Evolutionary conservation across 805 yeast genomes (phyloP), one percentile per base, ranked within the genome.

Genomic region (Ogataea ganodermae): DNA sequence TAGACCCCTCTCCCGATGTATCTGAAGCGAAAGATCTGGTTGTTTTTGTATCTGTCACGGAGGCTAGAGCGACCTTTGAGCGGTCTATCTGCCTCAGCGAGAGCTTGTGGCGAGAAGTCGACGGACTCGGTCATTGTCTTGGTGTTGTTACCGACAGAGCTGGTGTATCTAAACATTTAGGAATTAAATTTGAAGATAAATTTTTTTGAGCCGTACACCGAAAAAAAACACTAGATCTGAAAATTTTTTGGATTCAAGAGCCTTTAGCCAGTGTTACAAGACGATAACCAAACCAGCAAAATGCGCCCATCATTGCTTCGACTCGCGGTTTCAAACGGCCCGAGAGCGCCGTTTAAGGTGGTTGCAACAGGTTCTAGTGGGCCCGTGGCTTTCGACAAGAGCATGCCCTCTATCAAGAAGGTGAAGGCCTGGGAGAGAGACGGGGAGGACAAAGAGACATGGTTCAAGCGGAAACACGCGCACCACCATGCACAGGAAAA

Each of bases 381-480:
- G 3, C 32, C 58, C 2, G 56, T 56, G 3, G 33, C 58, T 14
- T 67, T 80, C 45, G 79, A 77, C 14, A 73, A 60, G 50, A 75
- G 72, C 52, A 67, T 80, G 58, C 79, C 80, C 6, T 35, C 47
- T 1, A 51, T 67, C 16, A 60, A 59, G 12, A 58, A 64, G 35
- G 51, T 55, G 27, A 86, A 85, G 57, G 86, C 89, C 0, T 86
- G 92, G 92, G 85, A 81, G 57, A 63, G 64, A 49, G 79, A 70
- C 44, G 83, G 83, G 16, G 77, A 77, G 65, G 75, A 75, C 48
- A 85, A 84, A 58, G 89, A 81, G 26, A 65, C 73, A 3, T 86
- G 75, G 71, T 86, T 85, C 67, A 73, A 71, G 37, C 71, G 74
- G 43, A 83, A 80, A 57, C 84, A 75, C 60, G 86, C 86, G 1